Conservation (phyloP, 805 yeast genomes). For the Wickerhamomyces chaumierensis region DNA sequence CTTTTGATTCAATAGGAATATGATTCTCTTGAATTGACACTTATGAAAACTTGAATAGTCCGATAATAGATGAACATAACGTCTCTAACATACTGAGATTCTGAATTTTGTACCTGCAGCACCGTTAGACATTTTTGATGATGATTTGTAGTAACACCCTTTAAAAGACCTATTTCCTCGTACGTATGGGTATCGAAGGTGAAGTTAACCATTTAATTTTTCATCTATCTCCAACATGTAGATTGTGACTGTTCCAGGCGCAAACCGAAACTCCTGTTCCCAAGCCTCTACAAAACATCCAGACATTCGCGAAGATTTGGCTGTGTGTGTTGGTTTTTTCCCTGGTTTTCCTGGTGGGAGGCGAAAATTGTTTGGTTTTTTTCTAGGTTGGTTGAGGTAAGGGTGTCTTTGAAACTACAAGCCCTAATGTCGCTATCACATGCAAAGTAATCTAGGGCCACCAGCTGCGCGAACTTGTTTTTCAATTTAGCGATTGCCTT, state of each 20-base stretch:
- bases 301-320: neutral
- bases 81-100: constrained; percentile 79
- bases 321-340: neutral
- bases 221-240: neutral
- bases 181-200: neutral
- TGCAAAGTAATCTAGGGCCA: neutral
- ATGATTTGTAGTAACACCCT: constrained; percentile 2
- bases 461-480: neutral
- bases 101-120: constrained; percentile 99
- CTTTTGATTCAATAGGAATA: too few species aligned
- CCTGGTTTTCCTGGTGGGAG: neutral
- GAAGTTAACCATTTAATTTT: neutral
- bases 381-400: neutral
- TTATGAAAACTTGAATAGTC: neutral
- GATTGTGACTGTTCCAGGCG: neutral
- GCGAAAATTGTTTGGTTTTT: neutral
- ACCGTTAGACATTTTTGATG: constrained; percentile 70
- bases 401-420: neutral
- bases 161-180: neutral
- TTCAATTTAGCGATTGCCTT: too few species aligned
- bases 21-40: neutral
- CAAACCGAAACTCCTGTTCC: neutral
- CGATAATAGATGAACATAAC: neutral
- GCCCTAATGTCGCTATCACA: neutral
- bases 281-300: neutral